A percentile compares a stretch with the other conserved stretches of the same genome.
phyloP scores from a whole-genome alignment of 73 alveolate species.

The Symbiodinium natans region DNA sequence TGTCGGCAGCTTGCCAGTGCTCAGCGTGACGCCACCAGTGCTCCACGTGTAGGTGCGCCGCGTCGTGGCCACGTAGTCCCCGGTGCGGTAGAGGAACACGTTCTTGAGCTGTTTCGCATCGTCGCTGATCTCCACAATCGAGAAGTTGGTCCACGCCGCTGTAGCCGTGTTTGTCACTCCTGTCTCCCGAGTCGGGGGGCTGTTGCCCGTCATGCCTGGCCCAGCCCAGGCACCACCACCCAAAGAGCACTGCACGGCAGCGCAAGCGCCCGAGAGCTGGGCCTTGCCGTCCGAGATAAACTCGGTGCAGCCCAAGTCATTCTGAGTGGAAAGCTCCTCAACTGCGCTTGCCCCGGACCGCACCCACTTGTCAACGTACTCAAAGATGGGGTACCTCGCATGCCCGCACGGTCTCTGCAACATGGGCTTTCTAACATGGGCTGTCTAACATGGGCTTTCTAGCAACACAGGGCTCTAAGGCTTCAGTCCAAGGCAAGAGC shows the following conservation, averaged over 20 bases:
- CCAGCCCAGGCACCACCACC: background rate
- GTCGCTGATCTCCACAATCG: background rate
- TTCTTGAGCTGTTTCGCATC: background rate
- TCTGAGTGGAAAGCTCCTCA: background rate
- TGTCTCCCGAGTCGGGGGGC: background rate
- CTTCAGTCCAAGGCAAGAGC: too few relatives aligned
- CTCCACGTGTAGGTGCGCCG: background rate
- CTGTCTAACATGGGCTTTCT: background rate
- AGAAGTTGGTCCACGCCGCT: background rate
- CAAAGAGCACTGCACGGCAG: background rate
- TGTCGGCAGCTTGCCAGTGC: background rate
- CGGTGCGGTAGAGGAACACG: conserved; percentile 15
- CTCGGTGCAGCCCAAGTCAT: background rate
- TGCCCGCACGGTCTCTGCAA: background rate
- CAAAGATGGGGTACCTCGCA: conserved; percentile 5
- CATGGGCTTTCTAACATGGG: background rate
- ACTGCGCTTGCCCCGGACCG: background rate
- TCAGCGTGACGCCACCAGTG: background rate
- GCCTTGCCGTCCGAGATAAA: background rate
- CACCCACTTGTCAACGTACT: background rate
- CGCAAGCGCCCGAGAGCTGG: background rate
- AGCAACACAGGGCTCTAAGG: background rate
- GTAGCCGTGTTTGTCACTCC: conserved; percentile 3
- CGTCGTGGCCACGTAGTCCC: background rate
- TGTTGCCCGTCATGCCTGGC: background rate